phyloP scores from a whole-genome alignment of 1,139 yeast genomes.

The Hansenula lynferdii region DNA sequence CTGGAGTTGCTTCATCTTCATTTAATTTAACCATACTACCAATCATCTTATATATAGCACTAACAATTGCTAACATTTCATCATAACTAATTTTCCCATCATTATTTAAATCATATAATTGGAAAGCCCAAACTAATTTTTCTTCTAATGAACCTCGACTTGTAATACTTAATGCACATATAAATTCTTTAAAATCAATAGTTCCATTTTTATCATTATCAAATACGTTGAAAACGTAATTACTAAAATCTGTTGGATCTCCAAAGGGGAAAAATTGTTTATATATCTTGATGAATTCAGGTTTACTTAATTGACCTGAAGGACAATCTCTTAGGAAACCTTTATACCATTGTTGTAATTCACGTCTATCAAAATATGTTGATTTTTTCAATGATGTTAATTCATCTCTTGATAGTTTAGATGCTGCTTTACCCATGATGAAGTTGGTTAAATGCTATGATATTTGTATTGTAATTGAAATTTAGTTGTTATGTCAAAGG shows the following conservation, averaged over 20 bases:
- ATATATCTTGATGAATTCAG: constrained; percentile 87
- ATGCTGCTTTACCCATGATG: constrained; percentile 90
- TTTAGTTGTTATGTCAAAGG: too few species aligned
- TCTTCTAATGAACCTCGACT: constrained; percentile 87
- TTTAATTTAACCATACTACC: constrained; percentile 92
- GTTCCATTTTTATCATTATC: constrained; percentile 79
- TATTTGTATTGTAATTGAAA: background rate
- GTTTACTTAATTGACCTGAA: constrained; percentile 78
- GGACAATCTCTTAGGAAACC: constrained; percentile 96
- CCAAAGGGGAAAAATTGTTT: constrained; percentile 99
- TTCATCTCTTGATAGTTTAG: constrained; percentile 90
- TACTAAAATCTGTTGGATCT: constrained; percentile 89
- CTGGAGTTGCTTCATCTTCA: constrained; percentile 93
- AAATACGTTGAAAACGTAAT: constrained; percentile 81
- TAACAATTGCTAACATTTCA: constrained; percentile 76
- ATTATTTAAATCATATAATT: constrained; percentile 75
- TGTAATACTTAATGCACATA: constrained; percentile 81
- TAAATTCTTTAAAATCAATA: constrained; percentile 91
- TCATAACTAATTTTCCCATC: constrained; percentile 71
- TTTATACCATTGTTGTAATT: constrained; percentile 96
- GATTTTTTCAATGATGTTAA: constrained; percentile 75
- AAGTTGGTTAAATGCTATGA: background rate
- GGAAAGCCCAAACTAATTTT: constrained; percentile 83
- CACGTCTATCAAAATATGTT: constrained; percentile 90
- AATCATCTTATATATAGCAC: constrained; percentile 90